Evolutionary conservation across 176 grass and related monocot species (phyloP), one percentile per base, ranked within the genome.

Genomic region (Thalia dealbata): DNA sequence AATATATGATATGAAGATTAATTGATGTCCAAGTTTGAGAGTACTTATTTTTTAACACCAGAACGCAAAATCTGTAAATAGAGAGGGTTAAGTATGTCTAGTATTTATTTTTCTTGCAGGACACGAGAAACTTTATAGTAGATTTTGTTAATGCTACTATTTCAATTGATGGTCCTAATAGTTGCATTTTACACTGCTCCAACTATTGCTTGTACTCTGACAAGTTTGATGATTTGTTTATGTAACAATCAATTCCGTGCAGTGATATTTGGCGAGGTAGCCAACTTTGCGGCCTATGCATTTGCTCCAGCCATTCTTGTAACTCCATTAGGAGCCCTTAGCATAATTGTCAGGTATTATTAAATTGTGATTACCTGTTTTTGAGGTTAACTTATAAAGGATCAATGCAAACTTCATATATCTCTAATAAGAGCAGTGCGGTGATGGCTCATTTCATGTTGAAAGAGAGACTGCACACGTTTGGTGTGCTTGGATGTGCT

Each of bases 361-460:
- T 19, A 67, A 42, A 43, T 10, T 67, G 18, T 23, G 0, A 8
- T 19, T 12, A 35, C 16, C 32, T 38, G 32, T 38, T 38, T 30
- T n/a, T 43, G 38, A 43, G 14, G 10, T 43, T 68, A 68, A 63
- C 60, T 63, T 43, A 11, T 23, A 27, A 3, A 19, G 29, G 26
- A 3, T 32, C 27, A 52, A 27, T 54, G 7, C 21, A 32, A 22
- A n/a, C 21, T 46, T 50, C 21, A 10, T 48, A 48, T 48, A 48
- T 52, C 11, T 72, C 45, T 72, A 30, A 52, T n/a, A 15, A 50
- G 54, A 72, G 50, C 70, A 72, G 70, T 72, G 70, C 70, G 21
- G 70, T 72, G 70, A 48, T 72, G 16, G 70, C 70, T 72, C 70
- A 72, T 52, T 72, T 72, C 27, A 29, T 72, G 26, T 72, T 72